phyloP scores from a whole-genome alignment of 106 monocot species.

The Allium fistulosum region DNA sequence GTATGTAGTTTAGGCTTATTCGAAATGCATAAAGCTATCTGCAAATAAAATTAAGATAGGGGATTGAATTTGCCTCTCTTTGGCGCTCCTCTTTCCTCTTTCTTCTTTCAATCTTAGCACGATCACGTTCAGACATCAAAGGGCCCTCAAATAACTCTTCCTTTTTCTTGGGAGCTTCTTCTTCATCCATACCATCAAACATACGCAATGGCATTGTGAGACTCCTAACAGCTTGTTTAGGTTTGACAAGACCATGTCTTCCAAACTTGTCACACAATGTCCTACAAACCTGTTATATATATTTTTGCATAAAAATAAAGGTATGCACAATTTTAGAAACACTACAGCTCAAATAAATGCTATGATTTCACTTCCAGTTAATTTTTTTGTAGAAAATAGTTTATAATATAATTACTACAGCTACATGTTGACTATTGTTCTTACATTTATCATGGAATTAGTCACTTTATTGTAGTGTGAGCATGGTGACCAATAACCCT shows the following conservation, averaged over 20 bases:
- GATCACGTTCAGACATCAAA: slow-evolving; percentile 73
- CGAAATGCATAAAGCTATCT: no score
- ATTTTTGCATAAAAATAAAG: slow-evolving; percentile 1
- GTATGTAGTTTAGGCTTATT: no score
- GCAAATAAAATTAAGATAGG: not conserved
- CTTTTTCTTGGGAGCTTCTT: slow-evolving; percentile 53
- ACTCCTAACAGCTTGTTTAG: slow-evolving; percentile 74
- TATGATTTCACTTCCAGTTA: no score
- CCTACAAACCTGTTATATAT: slow-evolving; percentile 40
- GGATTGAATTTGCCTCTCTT: slow-evolving; percentile 69
- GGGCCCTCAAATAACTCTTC: slow-evolving; percentile 72
- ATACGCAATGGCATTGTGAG: slow-evolving; percentile 81
- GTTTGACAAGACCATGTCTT: slow-evolving; percentile 80
- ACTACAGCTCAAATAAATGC: no score
- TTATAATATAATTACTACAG: no score
- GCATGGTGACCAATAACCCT: no score
- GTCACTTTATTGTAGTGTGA: no score
- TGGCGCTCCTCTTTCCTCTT: slow-evolving; percentile 95
- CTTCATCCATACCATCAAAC: slow-evolving; percentile 96
- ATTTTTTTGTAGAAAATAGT: no score
- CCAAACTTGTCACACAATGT: slow-evolving; percentile 86
- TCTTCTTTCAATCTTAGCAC: slow-evolving; percentile 75
- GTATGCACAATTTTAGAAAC: no score
- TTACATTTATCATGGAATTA: no score
- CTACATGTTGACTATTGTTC: no score